These are phyloP conservation scores for Neurospora sp. DNA, from an alignment of 495 filamentous ascomycete genomes.

Conservation along the genomic window DNA sequence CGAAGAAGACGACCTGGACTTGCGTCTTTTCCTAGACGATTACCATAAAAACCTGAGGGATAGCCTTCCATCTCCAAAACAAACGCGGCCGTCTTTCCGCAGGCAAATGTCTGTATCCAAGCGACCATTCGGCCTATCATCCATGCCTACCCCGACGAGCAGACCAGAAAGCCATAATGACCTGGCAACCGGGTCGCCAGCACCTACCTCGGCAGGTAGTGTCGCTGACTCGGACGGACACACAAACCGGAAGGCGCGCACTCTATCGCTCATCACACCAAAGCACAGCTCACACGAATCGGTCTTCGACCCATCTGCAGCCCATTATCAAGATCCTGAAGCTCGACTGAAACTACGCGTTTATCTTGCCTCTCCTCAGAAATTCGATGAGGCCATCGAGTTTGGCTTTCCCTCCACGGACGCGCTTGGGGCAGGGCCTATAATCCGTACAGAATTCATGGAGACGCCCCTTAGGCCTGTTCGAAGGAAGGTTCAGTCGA, in stretches of 20 bases:
- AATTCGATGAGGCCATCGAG: slow-evolving; percentile 90
- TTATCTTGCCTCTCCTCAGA: slow-evolving; percentile 85
- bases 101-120: slow-evolving; percentile 44
- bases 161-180: background rate
- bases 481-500: slow-evolving; percentile 7
- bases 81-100: slow-evolving; percentile 39
- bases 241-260: slow-evolving; percentile 36
- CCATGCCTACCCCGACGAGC: slow-evolving; percentile 19
- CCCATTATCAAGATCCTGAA: slow-evolving; percentile 86
- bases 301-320: slow-evolving; percentile 60
- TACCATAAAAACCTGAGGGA: slow-evolving; percentile 41
- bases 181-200: slow-evolving; percentile 11
- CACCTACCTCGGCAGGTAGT: slow-evolving; percentile 21
- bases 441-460: background rate
- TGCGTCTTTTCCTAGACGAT: slow-evolving; percentile 50
- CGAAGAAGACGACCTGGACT: slow-evolving; percentile 63
- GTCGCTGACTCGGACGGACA: slow-evolving; percentile 19
- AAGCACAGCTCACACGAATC: slow-evolving; percentile 38
- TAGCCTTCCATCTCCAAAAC: slow-evolving; percentile 29
- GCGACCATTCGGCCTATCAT: slow-evolving; percentile 44
- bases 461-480: slow-evolving; percentile 8
- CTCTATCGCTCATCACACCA: slow-evolving; percentile 38
- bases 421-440: slow-evolving; percentile 17
- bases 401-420: slow-evolving; percentile 76
- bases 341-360: slow-evolving; percentile 76